Evolutionary conservation across 805 yeast genomes (phyloP), one percentile per base, ranked within the genome.

Genomic region (Cyberlindnera bimundalis): DNA sequence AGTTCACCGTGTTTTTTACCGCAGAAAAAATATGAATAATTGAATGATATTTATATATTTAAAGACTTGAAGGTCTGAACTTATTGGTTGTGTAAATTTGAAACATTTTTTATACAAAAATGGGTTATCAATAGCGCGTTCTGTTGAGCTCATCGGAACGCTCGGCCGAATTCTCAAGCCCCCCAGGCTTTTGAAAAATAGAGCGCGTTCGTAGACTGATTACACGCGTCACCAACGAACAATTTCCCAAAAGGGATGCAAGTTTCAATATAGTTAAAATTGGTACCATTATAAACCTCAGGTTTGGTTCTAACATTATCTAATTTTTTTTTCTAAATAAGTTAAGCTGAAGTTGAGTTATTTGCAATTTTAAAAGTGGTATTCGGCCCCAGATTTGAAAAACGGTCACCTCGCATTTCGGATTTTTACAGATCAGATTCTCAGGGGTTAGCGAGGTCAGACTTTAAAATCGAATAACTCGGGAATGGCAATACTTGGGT

Each of bases 151-250:
- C 10, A 12, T 30, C 24, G 25, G 23, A 14, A 13, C 13, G 19
- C 24, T 11, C 33, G 24, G 24, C 19, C 17, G 13, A 23, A 23
- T 11, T 23, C 25, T 23, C 11, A 8, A 6, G 28, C 13, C 28
- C 13, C 28, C 28, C 28, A 12, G 14, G n/a, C 28, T 10, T 12
- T n/a, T 13, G 16, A 20, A 21, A 16, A 9, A 13, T 33, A 11
- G 25, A 38, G 37, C 42, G 42, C 42, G 42, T 39, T 33, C 8
- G 25, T 29, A 13, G 26, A n/a, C 26, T 33, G 32, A 39, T 39
- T 39, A 26, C 35, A 39, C 39, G 43, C 43, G 43, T 39, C 43
- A 39, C 33, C 38, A 23, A n/a, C 20, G 38, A 39, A 33, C 35
- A 24, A 13, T 28, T 34, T 34, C 26, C 38, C 38, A 24, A 39